Conservation (phyloP, 345 rosid species). For the Salix suchowensis region DNA sequence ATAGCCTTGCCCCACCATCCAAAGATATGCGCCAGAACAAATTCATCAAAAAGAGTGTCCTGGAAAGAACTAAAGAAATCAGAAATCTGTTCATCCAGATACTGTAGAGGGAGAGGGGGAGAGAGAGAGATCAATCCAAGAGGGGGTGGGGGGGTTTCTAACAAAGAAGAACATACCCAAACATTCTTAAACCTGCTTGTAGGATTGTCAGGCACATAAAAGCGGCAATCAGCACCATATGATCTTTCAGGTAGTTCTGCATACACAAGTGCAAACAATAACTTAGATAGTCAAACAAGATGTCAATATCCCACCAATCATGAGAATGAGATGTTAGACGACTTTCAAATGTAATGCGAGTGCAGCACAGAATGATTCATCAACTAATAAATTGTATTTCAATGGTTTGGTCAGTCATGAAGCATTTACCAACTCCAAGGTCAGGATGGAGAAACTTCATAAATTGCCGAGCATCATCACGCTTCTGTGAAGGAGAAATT, state of each 20-base stretch:
- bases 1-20: constrained; percentile 99
- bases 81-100: constrained; percentile 2
- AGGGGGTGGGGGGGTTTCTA: constrained; percentile 18
- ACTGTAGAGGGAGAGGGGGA: not conserved
- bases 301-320: not conserved
- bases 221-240: constrained; percentile 94
- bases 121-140: not conserved
- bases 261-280: constrained; percentile 11
- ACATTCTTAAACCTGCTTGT: constrained; percentile 98
- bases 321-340: constrained; percentile 1
- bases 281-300: constrained; percentile 1
- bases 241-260: constrained; percentile 98
- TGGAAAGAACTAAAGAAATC: constrained; percentile 25
- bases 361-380: not conserved
- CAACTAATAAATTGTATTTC: not conserved
- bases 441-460: constrained; percentile 99
- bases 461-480: constrained; percentile 92
- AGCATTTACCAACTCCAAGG: constrained; percentile 80
- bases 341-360: not conserved
- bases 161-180: constrained; percentile 90
- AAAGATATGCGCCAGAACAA: constrained; percentile 92
- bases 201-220: constrained; percentile 78
- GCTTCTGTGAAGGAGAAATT: constrained; percentile 49
- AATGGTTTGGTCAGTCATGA: not conserved
- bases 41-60: constrained; percentile 93